Conservation (phyloP, 306 rosid species). For the Canavalia gladiata region DNA sequence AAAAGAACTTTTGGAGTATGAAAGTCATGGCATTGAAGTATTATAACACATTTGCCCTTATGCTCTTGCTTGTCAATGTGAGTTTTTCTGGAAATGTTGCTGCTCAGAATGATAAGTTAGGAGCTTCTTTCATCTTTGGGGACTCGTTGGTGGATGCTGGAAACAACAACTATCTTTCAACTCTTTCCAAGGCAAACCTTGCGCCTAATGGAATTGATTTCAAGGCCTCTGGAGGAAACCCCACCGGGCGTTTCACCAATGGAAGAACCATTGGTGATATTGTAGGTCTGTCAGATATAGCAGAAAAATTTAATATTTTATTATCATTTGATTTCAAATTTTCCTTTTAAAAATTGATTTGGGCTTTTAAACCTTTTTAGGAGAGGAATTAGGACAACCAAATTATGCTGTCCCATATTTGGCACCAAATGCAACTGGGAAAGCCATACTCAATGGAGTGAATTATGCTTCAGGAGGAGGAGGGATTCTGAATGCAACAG, state of each 20-base stretch:
- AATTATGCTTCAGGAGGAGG: constrained; percentile 94
- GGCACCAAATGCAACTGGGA: constrained; percentile 72
- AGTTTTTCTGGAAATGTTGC: constrained; percentile 49
- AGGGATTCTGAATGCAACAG: constrained; percentile 84
- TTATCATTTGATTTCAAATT: background rate
- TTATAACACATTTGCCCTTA: constrained; percentile 20
- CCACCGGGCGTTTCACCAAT: constrained; percentile 84
- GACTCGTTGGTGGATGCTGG: constrained; percentile 92
- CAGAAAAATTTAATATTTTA: background rate
- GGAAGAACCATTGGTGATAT: constrained; percentile 88
- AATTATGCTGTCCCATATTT: constrained; percentile 72
- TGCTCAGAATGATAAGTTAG: constrained; percentile 47
- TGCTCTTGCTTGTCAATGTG: constrained; percentile 40
- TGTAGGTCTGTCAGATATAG: constrained; percentile 51
- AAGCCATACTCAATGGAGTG: constrained; percentile 68
- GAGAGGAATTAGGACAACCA: constrained; percentile 75
- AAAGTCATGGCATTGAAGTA: constrained; percentile 46
- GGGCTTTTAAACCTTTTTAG: constrained; percentile 37
- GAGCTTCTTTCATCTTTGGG: constrained; percentile 86
- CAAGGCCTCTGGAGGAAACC: constrained; percentile 69
- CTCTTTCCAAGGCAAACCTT: constrained; percentile 76
- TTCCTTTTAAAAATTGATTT: background rate
- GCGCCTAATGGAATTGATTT: constrained; percentile 85
- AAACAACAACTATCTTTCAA: constrained; percentile 73
- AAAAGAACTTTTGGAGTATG: constrained; percentile 24